Evolutionary conservation across 2,329 filamentous ascomycete genomes (phyloP), one percentile per base, ranked within the genome.

Genomic region (Gaeumannomyces tritici): DNA sequence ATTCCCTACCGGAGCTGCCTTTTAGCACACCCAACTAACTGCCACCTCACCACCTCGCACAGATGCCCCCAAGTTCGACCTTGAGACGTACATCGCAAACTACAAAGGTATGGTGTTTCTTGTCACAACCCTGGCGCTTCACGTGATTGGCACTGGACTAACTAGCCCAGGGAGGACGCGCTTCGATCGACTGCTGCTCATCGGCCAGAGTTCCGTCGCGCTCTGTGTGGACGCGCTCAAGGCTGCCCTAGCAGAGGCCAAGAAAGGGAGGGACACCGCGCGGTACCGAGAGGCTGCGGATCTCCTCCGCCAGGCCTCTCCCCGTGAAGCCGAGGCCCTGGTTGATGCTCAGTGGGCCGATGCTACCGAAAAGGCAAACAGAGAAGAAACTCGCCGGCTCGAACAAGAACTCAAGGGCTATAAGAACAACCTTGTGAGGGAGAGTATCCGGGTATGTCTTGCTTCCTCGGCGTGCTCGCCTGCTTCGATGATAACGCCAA

Each of bases 351-450:
- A 78, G n/a, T 98, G 93, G 93, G 82, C 89, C n/a, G 82, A 88
- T 9, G 79, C 77, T 63, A 88, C 83, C 51, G 84, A 87, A 27
- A 84, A 84, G 65, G 77, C 82, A 61, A 90, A 93, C 69, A 84
- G 84, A 67, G 76, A 78, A 1, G 89, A 96, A 73, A 88, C 88
- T 0, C 80, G 85, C 62, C 84, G 89, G n/a, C 79, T 98, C 62
- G 91, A 97, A 71, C 79, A 83, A 21, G 91, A 98, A 74, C 80
- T 99, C 26, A 93, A 92, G 73, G 89, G 88, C 1, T 98, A 98
- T 75, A 96, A 95, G 76, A 96, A 97, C 72, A 99, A 98, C 70
- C 77, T 98, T 56, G 92, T 99, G 69, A 96, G 97, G 73, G 95
- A 99, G 77, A 97, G 92, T 77, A 96, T 98, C 70, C 79, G 93